Conservation (phyloP, 1,284 basidiomycete species). For the Malassezia globosa region DNA sequence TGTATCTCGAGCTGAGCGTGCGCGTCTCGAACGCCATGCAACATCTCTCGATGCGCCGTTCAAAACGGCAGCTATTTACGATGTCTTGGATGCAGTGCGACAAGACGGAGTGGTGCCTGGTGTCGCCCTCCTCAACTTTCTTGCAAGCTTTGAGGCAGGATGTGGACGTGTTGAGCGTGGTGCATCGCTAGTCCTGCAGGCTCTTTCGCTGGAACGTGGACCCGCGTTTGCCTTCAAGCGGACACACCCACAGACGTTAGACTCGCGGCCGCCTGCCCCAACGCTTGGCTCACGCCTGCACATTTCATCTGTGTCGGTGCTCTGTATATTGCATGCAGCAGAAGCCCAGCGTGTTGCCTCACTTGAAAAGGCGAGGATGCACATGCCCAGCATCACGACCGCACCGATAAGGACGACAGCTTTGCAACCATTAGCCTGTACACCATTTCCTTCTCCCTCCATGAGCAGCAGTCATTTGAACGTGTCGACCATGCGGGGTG, state of each 20-base stretch:
- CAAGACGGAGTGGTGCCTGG: slow-evolving; percentile 9
- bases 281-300: slow-evolving; percentile 1
- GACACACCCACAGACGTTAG: not conserved
- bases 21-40: not conserved
- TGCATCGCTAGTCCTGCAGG: not conserved
- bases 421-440: not conserved
- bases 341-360: not conserved
- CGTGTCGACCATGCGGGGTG: not conserved
- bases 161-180: not conserved
- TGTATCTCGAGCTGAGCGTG: not conserved
- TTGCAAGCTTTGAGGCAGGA: slow-evolving; percentile 13
- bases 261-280: not conserved
- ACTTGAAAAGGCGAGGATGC: no score
- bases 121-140: slow-evolving; percentile 14
- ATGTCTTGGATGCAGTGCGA: not conserved
- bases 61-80: slow-evolving; percentile 6
- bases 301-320: not conserved
- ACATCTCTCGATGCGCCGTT: not conserved
- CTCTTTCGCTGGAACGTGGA: slow-evolving; percentile 1
- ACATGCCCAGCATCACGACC: no score
- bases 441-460: not conserved
- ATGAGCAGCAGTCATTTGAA: no score
- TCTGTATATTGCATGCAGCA: slow-evolving; percentile 6
- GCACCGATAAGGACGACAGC: no score
- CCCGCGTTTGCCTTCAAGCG: slow-evolving; percentile 1